These are phyloP conservation scores for Prunus kanzakura DNA, from an alignment of 306 rosid genomes.

Conservation along the genomic window DNA sequence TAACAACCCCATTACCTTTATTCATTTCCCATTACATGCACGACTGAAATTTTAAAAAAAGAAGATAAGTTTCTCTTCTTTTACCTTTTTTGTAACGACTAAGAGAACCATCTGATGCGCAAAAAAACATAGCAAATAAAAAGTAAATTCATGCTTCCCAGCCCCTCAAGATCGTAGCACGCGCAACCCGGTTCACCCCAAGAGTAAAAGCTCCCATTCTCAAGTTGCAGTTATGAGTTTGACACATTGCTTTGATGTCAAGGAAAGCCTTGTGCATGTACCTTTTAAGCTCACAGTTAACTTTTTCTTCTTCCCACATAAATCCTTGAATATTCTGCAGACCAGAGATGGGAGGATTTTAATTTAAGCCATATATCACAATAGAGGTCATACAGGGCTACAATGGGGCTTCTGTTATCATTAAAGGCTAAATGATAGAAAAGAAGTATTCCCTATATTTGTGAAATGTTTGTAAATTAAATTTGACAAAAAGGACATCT, in stretches of 20 bases:
- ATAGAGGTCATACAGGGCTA: neutral
- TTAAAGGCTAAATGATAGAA: neutral
- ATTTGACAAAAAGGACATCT: neutral
- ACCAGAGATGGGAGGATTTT: neutral
- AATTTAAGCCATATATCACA: neutral
- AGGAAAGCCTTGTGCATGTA: slow-evolving; percentile 60
- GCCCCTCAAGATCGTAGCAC: slow-evolving; percentile 62
- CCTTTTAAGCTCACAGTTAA: slow-evolving; percentile 53
- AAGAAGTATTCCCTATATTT: too few species aligned
- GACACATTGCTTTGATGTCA: slow-evolving; percentile 66
- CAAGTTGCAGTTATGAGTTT: slow-evolving; percentile 50
- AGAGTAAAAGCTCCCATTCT: slow-evolving; percentile 80
- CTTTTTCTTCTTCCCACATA: slow-evolving; percentile 77
- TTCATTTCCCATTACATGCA: neutral
- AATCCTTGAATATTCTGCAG: slow-evolving; percentile 80
- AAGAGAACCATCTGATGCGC: slow-evolving; percentile 1
- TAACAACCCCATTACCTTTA: neutral
- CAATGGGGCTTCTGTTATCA: too few species aligned
- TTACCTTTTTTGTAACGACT: neutral
- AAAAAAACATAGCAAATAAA: neutral
- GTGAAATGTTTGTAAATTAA: neutral
- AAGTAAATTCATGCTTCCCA: slow-evolving; percentile 57
- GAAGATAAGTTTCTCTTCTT: neutral
- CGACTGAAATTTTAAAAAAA: neutral
- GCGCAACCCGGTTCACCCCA: slow-evolving; percentile 70